These are phyloP conservation scores for Oropetium thomaeum DNA, from an alignment of 176 grass and related monocot species.

Conservation along the genomic window DNA sequence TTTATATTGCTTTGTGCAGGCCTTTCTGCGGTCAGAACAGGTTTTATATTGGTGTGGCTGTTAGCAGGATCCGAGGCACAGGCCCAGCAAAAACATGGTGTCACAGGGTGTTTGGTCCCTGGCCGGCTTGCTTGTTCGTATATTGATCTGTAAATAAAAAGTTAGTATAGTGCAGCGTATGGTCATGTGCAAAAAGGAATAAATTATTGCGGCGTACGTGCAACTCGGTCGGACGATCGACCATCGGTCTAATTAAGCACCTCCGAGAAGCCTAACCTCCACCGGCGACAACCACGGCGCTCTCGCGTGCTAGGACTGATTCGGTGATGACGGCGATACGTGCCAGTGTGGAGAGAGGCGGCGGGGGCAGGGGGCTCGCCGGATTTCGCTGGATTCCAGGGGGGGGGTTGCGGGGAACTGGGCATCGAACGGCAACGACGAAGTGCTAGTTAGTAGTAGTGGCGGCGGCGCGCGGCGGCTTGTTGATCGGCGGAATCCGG, in stretches of 20 bases:
- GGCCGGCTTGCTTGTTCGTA: not conserved
- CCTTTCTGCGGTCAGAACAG: not conserved
- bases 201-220: slow-evolving; percentile 6
- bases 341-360: too few species aligned
- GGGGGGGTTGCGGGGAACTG: too few species aligned
- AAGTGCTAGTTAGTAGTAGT: too few species aligned
- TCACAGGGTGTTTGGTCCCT: slow-evolving; percentile 18
- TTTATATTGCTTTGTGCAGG: not conserved
- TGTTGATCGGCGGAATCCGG: too few species aligned
- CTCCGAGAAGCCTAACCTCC: too few species aligned
- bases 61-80: slow-evolving; percentile 19
- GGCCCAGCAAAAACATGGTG: not conserved
- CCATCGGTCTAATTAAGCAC: not conserved
- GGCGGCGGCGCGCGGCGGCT: too few species aligned
- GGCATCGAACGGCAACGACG: too few species aligned
- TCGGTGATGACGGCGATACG: too few species aligned
- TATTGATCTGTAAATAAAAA: slow-evolving; percentile 8
- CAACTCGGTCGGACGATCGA: not conserved
- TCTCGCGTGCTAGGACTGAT: too few species aligned
- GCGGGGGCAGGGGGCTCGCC: too few species aligned
- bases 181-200: slow-evolving; percentile 4
- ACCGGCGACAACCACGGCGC: too few species aligned
- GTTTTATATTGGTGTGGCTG: not conserved
- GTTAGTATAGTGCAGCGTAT: not conserved
- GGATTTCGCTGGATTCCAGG: too few species aligned